Conservation (phyloP, 179 eudicot genomes). For the Spergularia azorica region DNA sequence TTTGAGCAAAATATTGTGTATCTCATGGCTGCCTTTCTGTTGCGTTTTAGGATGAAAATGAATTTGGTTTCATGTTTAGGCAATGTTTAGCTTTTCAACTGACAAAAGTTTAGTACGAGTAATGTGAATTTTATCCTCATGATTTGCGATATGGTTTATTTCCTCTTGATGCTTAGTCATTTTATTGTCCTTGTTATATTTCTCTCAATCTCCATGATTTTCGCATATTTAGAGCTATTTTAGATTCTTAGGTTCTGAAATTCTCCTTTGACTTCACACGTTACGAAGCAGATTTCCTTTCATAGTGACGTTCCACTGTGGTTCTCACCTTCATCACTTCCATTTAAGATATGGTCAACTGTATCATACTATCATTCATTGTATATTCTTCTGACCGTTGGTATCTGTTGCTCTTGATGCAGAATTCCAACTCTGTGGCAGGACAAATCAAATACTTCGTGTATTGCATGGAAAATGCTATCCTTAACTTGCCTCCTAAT, state of each 20-base stretch:
- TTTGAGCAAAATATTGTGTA: no score
- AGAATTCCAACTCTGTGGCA: conserved; percentile 74
- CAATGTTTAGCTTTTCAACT: background rate
- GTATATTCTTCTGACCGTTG: background rate
- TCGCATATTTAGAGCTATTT: no score
- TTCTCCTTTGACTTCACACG: background rate
- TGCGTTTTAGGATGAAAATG: conserved; percentile 1
- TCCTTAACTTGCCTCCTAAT: conserved; percentile 63
- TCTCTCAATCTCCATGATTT: no score
- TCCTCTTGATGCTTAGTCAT: no score
- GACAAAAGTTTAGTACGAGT: background rate
- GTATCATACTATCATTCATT: no score
- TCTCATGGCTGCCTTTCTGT: background rate
- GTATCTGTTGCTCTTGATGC: conserved; percentile 34
- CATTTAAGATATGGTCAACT: background rate
- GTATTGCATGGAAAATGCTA: conserved; percentile 92
- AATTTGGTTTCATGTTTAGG: background rate
- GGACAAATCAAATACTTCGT: conserved; percentile 82
- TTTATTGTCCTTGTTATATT: no score
- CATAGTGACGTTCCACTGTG: background rate
- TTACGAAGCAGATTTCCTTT: background rate
- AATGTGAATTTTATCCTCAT: no score
- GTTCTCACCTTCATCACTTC: background rate
- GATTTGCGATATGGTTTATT: background rate
- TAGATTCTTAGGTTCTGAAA: background rate